Conservation (phyloP, 2,329 filamentous ascomycete genomes). For the Clarireedia homoeocarpa region DNA sequence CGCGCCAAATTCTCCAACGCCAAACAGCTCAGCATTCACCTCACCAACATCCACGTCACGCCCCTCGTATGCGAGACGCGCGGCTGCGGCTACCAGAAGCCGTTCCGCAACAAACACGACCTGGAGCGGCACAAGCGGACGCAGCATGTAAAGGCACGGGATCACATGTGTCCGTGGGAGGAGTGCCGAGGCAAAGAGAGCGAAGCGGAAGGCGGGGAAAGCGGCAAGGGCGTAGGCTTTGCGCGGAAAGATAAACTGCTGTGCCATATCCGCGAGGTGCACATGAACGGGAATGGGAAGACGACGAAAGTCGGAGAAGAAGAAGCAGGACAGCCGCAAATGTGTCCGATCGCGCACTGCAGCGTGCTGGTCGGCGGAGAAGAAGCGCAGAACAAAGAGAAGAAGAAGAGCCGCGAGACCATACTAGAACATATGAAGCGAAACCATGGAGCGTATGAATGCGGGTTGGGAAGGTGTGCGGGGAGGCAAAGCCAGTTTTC, state of each 20-base stretch:
- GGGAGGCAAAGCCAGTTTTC: not conserved
- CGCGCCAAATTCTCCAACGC: not conserved
- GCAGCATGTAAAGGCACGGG: not conserved
- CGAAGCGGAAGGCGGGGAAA: not conserved
- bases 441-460: not conserved
- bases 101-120: conserved; percentile 5
- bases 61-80: not conserved
- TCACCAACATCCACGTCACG: not conserved
- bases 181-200: not conserved
- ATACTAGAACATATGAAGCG: not conserved
- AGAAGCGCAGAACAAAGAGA: not conserved
- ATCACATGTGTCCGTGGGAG: not conserved
- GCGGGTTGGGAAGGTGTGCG: not conserved
- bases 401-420: not conserved
- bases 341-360: not conserved
- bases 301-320: no score
- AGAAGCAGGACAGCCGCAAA: not conserved
- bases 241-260: not conserved
- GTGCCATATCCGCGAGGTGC: not conserved
- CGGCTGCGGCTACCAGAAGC: conserved; percentile 4
- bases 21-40: not conserved
- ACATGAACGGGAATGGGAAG: not conserved
- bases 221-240: not conserved
- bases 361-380: not conserved
- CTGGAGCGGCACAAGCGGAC: not conserved